Evolutionary conservation across 805 yeast species (phyloP).

Genomic region (Priceomyces melissophilus): DNA sequence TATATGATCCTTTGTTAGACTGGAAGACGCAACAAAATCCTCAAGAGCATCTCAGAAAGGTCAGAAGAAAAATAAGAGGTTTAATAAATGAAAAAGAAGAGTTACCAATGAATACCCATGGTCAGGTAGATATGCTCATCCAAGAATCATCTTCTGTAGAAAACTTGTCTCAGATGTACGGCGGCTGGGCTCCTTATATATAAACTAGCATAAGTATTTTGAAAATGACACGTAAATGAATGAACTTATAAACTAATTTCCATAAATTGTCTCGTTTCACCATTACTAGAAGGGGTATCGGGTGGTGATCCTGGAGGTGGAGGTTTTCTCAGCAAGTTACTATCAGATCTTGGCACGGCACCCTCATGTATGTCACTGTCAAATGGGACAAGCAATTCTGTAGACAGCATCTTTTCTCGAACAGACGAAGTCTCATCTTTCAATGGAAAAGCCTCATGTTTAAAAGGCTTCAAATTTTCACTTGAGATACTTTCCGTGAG

Average conservation of each 20-base stretch:
- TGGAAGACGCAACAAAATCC: conserved; percentile 57
- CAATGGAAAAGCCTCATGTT: too few relatives aligned
- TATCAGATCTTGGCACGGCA: not conserved
- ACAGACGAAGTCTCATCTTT: too few relatives aligned
- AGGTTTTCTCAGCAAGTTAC: conserved; percentile 11
- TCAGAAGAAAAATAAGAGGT: conserved; percentile 81
- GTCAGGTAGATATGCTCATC: conserved; percentile 87
- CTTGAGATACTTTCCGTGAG: too few relatives aligned
- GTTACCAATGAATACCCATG: conserved; percentile 82
- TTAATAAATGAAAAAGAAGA: conserved; percentile 75
- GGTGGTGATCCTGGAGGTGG: conserved; percentile 12
- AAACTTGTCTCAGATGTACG: conserved; percentile 79
- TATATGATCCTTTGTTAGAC: conserved; percentile 88
- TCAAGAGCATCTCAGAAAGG: conserved; percentile 64
- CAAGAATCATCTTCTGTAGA: conserved; percentile 74
- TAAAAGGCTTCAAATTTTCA: too few relatives aligned
- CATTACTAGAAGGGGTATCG: not conserved
- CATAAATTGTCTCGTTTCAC: too few relatives aligned
- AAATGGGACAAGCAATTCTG: too few relatives aligned
- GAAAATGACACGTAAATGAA: too few relatives aligned
- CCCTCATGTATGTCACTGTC: too few relatives aligned
- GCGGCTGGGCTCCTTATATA: conserved; percentile 71
- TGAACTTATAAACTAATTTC: too few relatives aligned
- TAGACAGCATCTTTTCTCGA: too few relatives aligned
- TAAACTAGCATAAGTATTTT: not conserved